These are phyloP conservation scores for Penicillium oxalicum DNA, from an alignment of 2,329 filamentous ascomycete genomes.

Conservation along the genomic window DNA sequence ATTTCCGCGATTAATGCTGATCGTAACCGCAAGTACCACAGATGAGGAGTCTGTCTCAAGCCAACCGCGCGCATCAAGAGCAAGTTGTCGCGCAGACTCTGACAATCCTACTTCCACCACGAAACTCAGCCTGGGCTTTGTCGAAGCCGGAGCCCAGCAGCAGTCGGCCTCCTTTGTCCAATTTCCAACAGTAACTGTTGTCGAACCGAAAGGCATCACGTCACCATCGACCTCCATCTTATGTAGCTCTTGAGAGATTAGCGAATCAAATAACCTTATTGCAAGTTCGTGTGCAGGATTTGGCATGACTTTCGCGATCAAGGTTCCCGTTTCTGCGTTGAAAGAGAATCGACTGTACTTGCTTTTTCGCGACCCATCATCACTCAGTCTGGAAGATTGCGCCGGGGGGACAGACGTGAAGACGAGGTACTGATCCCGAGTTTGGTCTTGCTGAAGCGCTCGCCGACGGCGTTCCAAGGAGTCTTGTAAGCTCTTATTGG, in stretches of 20 bases:
- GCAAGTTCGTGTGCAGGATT: conserved; percentile 13
- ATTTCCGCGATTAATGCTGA: conserved; percentile 12
- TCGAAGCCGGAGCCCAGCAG: conserved; percentile 14
- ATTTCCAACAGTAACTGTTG: conserved; percentile 15
- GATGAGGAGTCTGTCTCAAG: conserved; percentile 15
- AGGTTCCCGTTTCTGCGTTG: conserved; percentile 14
- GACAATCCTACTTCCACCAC: conserved; percentile 16
- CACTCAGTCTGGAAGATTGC: conserved; percentile 12
- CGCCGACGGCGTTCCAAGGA: conserved; percentile 9
- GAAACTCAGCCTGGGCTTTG: conserved; percentile 12
- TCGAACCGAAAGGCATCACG: conserved; percentile 10
- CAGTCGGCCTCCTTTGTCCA: conserved; percentile 19
- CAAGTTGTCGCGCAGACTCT: conserved; percentile 14
- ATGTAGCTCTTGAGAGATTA: conserved; percentile 11
- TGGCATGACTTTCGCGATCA: conserved; percentile 15
- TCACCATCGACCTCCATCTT: conserved; percentile 11
- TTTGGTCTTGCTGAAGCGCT: conserved; percentile 14
- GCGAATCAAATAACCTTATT: conserved; percentile 9
- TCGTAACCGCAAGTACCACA: conserved; percentile 16
- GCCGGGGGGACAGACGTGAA: conserved; percentile 13
- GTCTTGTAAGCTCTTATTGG: conserved; percentile 9
- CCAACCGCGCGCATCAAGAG: conserved; percentile 15
- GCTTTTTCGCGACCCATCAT: conserved; percentile 16
- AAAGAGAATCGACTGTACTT: conserved; percentile 14
- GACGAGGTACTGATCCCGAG: conserved; percentile 15